phyloP scores from a whole-genome alignment of 192 early-diverging fungal genomes.

The Linderina pennispora region DNA sequence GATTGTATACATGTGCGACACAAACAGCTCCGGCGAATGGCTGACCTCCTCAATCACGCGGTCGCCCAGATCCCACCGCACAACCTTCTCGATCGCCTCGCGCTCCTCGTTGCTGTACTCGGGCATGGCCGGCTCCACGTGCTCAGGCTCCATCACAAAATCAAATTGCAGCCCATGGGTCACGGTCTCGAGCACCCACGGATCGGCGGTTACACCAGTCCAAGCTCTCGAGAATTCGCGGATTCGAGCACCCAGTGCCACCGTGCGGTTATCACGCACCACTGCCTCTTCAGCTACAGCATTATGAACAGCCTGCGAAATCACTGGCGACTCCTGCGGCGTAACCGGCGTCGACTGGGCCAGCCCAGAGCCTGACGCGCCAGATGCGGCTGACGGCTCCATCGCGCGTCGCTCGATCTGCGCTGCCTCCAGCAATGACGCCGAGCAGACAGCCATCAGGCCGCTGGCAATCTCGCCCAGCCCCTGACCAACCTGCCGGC shows the following conservation, averaged over 20 bases:
- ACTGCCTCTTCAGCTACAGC: too few relatives aligned
- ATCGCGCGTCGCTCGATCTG: conserved; percentile 38
- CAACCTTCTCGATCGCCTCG: conserved; percentile 36
- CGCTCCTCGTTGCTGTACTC: conserved; percentile 35
- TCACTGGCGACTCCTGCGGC: conserved; percentile 2
- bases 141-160: conserved; percentile 23
- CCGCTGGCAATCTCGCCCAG: conserved; percentile 14
- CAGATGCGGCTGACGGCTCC: conserved; percentile 1
- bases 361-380: background rate
- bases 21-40: conserved; percentile 22
- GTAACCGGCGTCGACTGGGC: conserved; percentile 1
- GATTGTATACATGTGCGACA: conserved; percentile 44
- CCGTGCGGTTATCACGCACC: too few relatives aligned
- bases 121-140: conserved; percentile 6
- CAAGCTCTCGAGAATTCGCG: conserved; percentile 19
- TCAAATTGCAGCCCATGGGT: conserved; percentile 30
- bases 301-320: too few relatives aligned
- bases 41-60: conserved; percentile 40
- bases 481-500: conserved; percentile 3
- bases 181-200: conserved; percentile 29
- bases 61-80: conserved; percentile 45
- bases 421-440: conserved; percentile 28
- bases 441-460: conserved; percentile 28
- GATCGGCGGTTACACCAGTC: conserved; percentile 10
- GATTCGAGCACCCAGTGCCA: conserved; percentile 37